phyloP scores from a whole-genome alignment of 2,329 filamentous ascomycete species.

The Arachnopeziza araneosa region DNA sequence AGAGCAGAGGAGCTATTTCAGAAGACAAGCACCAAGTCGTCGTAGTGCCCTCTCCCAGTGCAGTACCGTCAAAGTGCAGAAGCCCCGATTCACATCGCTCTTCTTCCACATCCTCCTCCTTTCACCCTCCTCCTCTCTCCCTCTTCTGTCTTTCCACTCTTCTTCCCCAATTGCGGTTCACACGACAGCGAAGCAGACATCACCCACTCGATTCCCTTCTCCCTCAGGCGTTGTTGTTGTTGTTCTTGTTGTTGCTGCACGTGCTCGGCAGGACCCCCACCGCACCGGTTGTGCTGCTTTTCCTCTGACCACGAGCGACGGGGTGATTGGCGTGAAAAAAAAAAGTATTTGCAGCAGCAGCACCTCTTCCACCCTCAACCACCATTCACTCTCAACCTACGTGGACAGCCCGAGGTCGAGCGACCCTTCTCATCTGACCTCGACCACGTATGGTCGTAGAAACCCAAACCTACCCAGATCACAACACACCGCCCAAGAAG shows the following conservation, averaged over 20 bases:
- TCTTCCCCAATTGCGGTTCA: not conserved
- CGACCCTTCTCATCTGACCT: slow-evolving; percentile 19
- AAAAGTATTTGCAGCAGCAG: slow-evolving; percentile 20
- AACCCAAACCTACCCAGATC: slow-evolving; percentile 12
- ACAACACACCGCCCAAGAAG: slow-evolving; percentile 9
- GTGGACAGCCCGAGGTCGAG: slow-evolving; percentile 24
- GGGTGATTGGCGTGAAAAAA: slow-evolving; percentile 24
- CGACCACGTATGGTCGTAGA: slow-evolving; percentile 26
- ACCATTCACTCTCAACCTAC: slow-evolving; percentile 21
- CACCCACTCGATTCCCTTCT: too few relatives aligned
- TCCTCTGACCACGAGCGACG: slow-evolving; percentile 33
- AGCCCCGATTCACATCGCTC: not conserved
- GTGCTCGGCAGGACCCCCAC: not conserved
- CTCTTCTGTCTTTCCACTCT: not conserved
- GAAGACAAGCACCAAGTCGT: not conserved
- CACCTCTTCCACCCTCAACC: slow-evolving; percentile 14
- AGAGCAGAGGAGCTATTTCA: not conserved
- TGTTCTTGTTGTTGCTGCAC: not conserved
- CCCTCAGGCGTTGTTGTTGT: not conserved
- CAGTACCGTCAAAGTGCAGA: not conserved
- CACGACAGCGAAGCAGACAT: not conserved
- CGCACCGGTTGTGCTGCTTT: not conserved
- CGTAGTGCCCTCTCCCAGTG: not conserved
- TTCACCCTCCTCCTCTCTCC: not conserved
- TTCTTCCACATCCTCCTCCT: not conserved